phyloP scores from a whole-genome alignment of 2,329 filamentous ascomycete species.

The Colletotrichum horii region DNA sequence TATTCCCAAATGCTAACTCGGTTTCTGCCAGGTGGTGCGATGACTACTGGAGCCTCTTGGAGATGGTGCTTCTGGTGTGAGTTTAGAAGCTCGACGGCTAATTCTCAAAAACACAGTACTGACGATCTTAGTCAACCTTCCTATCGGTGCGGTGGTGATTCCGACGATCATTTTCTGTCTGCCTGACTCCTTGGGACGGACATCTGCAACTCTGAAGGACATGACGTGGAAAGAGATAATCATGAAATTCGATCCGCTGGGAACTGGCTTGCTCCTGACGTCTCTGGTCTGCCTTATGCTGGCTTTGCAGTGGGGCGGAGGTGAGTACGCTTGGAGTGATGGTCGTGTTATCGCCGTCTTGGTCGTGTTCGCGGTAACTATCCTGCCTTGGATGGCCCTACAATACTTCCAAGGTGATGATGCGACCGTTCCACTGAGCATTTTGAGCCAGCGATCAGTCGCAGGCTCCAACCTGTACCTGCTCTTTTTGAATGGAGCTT shows the following conservation, averaged over 20 bases:
- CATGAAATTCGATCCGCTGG: constrained; percentile 27
- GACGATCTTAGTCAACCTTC: not conserved
- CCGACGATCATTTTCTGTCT: constrained; percentile 30
- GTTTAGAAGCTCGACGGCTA: accelerated
- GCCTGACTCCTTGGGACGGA: not conserved
- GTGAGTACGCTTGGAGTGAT: not conserved
- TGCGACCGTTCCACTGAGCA: not conserved
- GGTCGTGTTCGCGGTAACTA: not conserved
- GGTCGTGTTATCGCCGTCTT: not conserved
- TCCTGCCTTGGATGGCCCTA: not conserved
- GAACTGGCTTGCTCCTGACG: constrained; percentile 12
- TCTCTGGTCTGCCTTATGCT: accelerated
- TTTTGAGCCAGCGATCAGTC: not conserved
- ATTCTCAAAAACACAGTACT: not conserved
- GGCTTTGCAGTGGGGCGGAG: not conserved
- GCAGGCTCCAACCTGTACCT: not conserved
- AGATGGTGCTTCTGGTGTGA: not conserved
- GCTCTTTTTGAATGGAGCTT: not conserved
- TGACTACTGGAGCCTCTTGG: not conserved
- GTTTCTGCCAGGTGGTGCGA: not conserved
- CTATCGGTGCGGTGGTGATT: constrained; percentile 3
- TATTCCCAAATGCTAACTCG: not conserved
- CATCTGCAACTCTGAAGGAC: not conserved
- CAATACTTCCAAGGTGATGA: not conserved
- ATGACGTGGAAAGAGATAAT: not conserved